Base-by-base conservation (phyloP, 495 filamentous ascomycete species). In the Hypoxylon fragiforme region DNA sequence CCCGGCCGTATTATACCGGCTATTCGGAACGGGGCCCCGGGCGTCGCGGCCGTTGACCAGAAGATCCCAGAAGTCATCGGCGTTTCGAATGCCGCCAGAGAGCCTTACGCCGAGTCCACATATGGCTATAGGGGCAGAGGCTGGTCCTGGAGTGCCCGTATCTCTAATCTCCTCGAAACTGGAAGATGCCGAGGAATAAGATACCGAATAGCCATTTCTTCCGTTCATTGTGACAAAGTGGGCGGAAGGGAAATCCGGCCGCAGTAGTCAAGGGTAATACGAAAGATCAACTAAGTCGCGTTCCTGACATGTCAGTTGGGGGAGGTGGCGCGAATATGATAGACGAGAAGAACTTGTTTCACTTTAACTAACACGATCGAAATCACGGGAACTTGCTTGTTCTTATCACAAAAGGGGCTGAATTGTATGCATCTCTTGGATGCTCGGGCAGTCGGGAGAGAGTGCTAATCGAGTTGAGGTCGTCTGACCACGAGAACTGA, bases 21-120 rank as follows among this genome's bases (percentile, higher is more conserved):
- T 57, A 8, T 43, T 37, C 6, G 74, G 76, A 22, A 76, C 68
- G 1, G 50, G 56, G 13, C 53, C 57, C 16, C 63, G 54, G 0
- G 68, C 71, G 57, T 77, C 73, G 26, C 52, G 47, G 26, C 71
- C 70, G 20, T 72, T 67, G 19, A 72, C 41, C 1, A 80, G 63
- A 18, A 77, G 43, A 22, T 79, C 62, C 73, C 73, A 80, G 38
- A 79, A 74, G 1, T 66, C 54, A 12, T 68, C 45, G 0, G 50
- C 31, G 38, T 32, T 47, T 12, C 44, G 34, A 4, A 78, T 67
- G 0, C 70, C 70, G 2, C 77, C 77, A 1, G 79, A 79, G 12
- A 83, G 73, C 13, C 74, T 63, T 57, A 79, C 50, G 7, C 56
- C 78, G 65, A 80, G 69, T 3, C 80, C 76, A 18, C 73, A 68